These are phyloP conservation scores for Diaporthe sp. DNA, from an alignment of 2,329 filamentous ascomycete genomes.

Conservation along the genomic window DNA sequence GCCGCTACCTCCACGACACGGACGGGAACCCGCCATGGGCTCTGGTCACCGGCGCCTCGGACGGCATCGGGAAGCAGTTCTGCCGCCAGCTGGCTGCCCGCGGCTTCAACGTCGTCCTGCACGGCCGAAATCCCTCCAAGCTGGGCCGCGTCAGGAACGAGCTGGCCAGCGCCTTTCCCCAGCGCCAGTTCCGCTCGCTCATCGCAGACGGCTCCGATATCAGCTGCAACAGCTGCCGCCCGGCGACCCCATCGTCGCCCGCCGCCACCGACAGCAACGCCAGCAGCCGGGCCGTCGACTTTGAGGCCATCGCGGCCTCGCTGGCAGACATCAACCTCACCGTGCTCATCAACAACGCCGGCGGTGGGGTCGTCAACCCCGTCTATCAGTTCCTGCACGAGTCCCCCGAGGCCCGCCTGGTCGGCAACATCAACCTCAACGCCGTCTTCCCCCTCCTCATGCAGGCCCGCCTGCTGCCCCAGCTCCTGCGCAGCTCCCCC, in stretches of 20 bases:
- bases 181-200: slow-evolving; percentile 50
- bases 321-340: slow-evolving; percentile 56
- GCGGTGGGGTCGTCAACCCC: slow-evolving; percentile 48
- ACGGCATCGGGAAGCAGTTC: slow-evolving; percentile 65
- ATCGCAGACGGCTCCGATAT: slow-evolving; percentile 54
- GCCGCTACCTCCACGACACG: slow-evolving; percentile 39
- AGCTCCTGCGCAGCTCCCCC: slow-evolving; percentile 51
- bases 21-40: slow-evolving; percentile 50
- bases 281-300: slow-evolving; percentile 33
- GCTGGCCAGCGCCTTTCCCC: slow-evolving; percentile 53
- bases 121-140: slow-evolving; percentile 64
- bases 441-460: slow-evolving; percentile 60
- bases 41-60: slow-evolving; percentile 63
- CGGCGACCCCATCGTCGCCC: too few relatives aligned
- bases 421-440: slow-evolving; percentile 58
- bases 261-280: not conserved
- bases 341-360: slow-evolving; percentile 68
- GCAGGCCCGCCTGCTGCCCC: slow-evolving; percentile 56
- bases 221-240: slow-evolving; percentile 15
- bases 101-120: slow-evolving; percentile 67
- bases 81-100: slow-evolving; percentile 59
- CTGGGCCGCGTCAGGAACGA: slow-evolving; percentile 52
- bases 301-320: slow-evolving; percentile 38
- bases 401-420: slow-evolving; percentile 48
- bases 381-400: slow-evolving; percentile 49